Evolutionary conservation across 2,329 filamentous ascomycete species (phyloP).

Genomic region (Aspergillus carbonarius): DNA sequence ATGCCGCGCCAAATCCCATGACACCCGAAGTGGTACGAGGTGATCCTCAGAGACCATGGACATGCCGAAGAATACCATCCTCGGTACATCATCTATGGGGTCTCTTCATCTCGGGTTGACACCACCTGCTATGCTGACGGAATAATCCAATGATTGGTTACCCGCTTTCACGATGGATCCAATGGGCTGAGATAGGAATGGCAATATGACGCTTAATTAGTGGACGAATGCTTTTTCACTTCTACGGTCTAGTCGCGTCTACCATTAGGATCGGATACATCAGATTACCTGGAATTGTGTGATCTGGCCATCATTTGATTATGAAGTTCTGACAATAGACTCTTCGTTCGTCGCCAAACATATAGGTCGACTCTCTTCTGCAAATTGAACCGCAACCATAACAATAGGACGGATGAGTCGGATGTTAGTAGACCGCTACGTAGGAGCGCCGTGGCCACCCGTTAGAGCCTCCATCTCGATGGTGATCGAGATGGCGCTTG

Average conservation of each 20-base stretch:
- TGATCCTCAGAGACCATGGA: not conserved
- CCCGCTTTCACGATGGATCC: not conserved
- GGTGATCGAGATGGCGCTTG: slow-evolving; percentile 16
- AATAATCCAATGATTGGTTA: not conserved
- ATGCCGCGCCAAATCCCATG: not conserved
- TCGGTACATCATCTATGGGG: not conserved
- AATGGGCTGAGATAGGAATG: not conserved
- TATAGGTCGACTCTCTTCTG: too few species aligned
- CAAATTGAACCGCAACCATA: too few species aligned
- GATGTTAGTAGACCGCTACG: not conserved
- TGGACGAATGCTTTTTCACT: not conserved
- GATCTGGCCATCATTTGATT: too few species aligned
- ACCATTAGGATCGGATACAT: not conserved
- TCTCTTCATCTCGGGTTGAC: not conserved
- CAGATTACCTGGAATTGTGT: not conserved
- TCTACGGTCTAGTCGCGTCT: not conserved
- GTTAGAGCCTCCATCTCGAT: slow-evolving; percentile 6
- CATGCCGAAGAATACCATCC: not conserved
- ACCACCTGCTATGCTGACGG: not conserved
- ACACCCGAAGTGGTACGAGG: not conserved
- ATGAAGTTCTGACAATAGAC: not conserved
- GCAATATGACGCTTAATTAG: not conserved
- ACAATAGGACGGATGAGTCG: too few species aligned
- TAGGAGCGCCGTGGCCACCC: not conserved
- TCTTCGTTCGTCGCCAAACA: not conserved